Evolutionary conservation across 345 rosid genomes (phyloP).

Genomic region (Eucalyptus regnans): DNA sequence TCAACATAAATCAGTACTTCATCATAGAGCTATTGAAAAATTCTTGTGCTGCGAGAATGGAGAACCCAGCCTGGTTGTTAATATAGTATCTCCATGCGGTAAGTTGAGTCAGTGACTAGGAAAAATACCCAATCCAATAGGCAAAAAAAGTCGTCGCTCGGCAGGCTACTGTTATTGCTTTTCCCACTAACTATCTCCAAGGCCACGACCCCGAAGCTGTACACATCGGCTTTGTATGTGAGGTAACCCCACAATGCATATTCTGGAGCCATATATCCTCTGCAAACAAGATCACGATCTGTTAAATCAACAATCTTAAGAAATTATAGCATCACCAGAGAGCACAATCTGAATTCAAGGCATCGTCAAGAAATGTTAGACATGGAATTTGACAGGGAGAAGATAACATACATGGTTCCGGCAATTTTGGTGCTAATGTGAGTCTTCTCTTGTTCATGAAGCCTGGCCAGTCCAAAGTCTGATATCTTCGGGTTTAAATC

Average conservation of each 20-base stretch:
- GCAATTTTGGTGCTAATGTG: slow-evolving; percentile 55
- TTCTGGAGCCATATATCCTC: slow-evolving; percentile 38
- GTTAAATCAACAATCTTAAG: neutral
- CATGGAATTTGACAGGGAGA: neutral
- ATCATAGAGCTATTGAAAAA: neutral
- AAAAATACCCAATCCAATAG: slow-evolving; percentile 20
- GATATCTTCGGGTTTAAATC: slow-evolving; percentile 49
- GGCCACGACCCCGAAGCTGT: slow-evolving; percentile 24
- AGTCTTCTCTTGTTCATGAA: slow-evolving; percentile 25
- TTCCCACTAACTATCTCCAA: slow-evolving; percentile 19
- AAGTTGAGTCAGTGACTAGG: neutral
- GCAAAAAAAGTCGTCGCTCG: slow-evolving; percentile 1
- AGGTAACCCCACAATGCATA: slow-evolving; percentile 28
- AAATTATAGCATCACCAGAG: neutral
- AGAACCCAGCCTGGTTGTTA: too few relatives aligned
- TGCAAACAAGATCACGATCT: neutral
- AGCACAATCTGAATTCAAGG: neutral
- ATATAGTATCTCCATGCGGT: neutral
- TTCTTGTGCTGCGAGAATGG: neutral
- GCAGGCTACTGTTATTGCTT: slow-evolving; percentile 4
- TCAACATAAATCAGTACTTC: neutral
- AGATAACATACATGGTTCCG: slow-evolving; percentile 41
- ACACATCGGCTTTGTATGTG: slow-evolving; percentile 23
- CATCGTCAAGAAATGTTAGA: neutral
- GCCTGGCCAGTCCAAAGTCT: slow-evolving; percentile 59